phyloP scores from a whole-genome alignment of 2,329 filamentous ascomycete genomes.

The Fusarium paranaense region DNA sequence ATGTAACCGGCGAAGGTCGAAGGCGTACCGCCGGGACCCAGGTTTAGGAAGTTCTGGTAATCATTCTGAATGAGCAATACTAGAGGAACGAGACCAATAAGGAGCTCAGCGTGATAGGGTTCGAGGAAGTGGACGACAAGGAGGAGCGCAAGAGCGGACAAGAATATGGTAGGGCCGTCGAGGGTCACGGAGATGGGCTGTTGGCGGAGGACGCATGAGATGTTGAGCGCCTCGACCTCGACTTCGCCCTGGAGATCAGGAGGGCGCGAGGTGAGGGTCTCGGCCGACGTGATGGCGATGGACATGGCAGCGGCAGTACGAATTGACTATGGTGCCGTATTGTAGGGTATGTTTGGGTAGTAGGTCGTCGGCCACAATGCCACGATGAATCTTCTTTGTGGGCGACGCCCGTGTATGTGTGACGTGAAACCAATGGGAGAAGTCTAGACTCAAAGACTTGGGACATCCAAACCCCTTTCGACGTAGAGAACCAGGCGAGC shows the following conservation, averaged over 20 bases:
- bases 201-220: conserved; percentile 48
- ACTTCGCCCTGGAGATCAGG: conserved; percentile 34
- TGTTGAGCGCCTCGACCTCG: conserved; percentile 37
- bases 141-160: conserved; percentile 59
- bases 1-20: conserved; percentile 79
- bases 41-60: conserved; percentile 79
- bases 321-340: neutral
- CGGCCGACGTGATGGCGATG: conserved; percentile 42
- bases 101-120: conserved; percentile 58
- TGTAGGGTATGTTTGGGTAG: neutral
- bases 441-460: conserved; percentile 1
- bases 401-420: conserved; percentile 29
- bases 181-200: conserved; percentile 67
- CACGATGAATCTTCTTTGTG: neutral
- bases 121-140: conserved; percentile 64
- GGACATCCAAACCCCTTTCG: neutral
- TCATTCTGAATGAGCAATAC: conserved; percentile 72
- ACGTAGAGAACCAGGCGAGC: neutral
- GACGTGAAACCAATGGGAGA: conserved; percentile 23
- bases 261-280: conserved; percentile 40
- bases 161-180: conserved; percentile 61
- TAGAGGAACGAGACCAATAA: conserved; percentile 63
- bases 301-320: conserved; percentile 37
- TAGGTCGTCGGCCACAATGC: conserved; percentile 29
- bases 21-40: conserved; percentile 85